phyloP scores from a whole-genome alignment of 1,284 basidiomycete genomes.

The Fomitopsis palustris region DNA sequence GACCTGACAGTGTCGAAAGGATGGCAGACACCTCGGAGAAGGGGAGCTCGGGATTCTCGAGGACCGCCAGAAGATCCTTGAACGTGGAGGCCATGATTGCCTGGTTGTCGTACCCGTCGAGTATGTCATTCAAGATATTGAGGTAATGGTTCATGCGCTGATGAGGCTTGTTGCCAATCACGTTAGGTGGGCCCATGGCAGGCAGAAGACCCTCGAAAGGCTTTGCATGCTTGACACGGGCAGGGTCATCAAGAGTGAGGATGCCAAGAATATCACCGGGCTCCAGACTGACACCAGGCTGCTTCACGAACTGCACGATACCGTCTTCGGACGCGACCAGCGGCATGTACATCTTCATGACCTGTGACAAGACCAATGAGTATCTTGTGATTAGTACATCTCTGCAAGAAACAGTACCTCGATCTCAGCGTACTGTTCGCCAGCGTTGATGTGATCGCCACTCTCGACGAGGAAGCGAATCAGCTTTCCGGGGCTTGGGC shows the following conservation, averaged over 20 bases:
- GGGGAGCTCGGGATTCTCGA: slow-evolving; percentile 85
- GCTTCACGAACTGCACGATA: slow-evolving; percentile 95
- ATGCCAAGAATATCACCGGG: slow-evolving; percentile 99
- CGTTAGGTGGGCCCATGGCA: slow-evolving; percentile 79
- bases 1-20: slow-evolving; percentile 87
- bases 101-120: slow-evolving; percentile 95
- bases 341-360: slow-evolving; percentile 99
- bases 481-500: slow-evolving; percentile 96
- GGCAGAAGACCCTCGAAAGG: slow-evolving; percentile 96
- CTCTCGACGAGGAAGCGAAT: slow-evolving; percentile 95
- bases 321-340: slow-evolving; percentile 96
- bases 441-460: slow-evolving; percentile 94
- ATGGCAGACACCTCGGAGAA: slow-evolving; percentile 86
- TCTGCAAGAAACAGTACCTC: slow-evolving; percentile 54
- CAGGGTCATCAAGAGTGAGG: slow-evolving; percentile 93
- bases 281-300: slow-evolving; percentile 93
- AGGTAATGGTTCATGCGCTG: slow-evolving; percentile 82
- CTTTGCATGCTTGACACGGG: slow-evolving; percentile 96
- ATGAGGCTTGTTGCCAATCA: slow-evolving; percentile 89
- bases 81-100: slow-evolving; percentile 80
- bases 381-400: slow-evolving; percentile 12
- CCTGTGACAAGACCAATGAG: slow-evolving; percentile 40
- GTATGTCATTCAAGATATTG: slow-evolving; percentile 85
- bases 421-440: slow-evolving; percentile 97
- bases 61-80: slow-evolving; percentile 77